These are phyloP conservation scores for Tricholoma sp. DNA, from an alignment of 768 basidiomycete genomes.

Conservation along the genomic window DNA sequence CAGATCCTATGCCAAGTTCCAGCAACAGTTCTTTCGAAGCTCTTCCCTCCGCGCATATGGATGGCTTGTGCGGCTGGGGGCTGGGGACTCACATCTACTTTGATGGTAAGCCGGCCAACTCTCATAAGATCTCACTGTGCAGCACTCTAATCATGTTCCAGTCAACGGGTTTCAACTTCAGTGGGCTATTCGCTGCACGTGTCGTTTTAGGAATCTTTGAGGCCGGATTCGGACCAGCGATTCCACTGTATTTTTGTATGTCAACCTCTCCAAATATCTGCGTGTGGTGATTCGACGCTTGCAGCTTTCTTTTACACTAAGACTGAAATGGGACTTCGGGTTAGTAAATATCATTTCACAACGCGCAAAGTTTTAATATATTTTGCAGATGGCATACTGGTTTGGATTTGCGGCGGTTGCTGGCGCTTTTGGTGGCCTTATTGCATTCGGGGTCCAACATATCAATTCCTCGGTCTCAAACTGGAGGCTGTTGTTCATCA, in stretches of 20 bases:
- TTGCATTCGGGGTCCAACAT: constrained; percentile 77
- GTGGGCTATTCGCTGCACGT: constrained; percentile 52
- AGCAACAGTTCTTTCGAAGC: constrained; percentile 58
- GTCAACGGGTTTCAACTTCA: constrained; percentile 59
- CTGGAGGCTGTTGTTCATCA: constrained; percentile 67
- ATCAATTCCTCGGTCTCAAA: constrained; percentile 40
- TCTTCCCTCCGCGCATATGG: constrained; percentile 65
- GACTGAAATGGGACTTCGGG: constrained; percentile 64
- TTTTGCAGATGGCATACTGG: constrained; percentile 62
- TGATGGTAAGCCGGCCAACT: constrained; percentile 49
- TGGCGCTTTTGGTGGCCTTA: constrained; percentile 80
- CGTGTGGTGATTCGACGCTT: not conserved
- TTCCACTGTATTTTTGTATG: constrained; percentile 76
- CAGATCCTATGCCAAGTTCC: constrained; percentile 71
- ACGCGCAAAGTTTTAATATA: not conserved
- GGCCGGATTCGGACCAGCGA: constrained; percentile 71
- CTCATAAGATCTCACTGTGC: not conserved
- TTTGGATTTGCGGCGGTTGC: constrained; percentile 83
- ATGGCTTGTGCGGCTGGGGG: constrained; percentile 60
- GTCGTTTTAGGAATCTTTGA: constrained; percentile 73
- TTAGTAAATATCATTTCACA: constrained; percentile 19
- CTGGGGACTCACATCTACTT: constrained; percentile 72
- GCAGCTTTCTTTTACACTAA: constrained; percentile 77
- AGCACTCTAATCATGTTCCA: constrained; percentile 19
- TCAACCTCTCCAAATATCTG: not conserved